phyloP scores from a whole-genome alignment of 345 rosid genomes.

The Isatis tinctoria region DNA sequence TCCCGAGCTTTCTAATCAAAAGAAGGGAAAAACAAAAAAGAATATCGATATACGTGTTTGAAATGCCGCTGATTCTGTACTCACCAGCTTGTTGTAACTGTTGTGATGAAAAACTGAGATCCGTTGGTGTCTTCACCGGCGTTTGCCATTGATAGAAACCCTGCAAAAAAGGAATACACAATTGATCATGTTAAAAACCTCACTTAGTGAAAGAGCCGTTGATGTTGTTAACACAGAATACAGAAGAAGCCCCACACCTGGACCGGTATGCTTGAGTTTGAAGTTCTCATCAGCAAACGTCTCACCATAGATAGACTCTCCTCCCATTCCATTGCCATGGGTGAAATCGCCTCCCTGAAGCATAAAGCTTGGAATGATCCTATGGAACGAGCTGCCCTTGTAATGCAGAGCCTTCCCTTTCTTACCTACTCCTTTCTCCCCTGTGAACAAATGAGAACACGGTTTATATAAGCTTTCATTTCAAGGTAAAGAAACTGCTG shows the following conservation, averaged over 20 bases:
- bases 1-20: conserved; percentile 3
- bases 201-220: background rate
- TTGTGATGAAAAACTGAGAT: conserved; percentile 97
- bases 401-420: conserved; percentile 84
- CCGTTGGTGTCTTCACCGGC: conserved; percentile 88
- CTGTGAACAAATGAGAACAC: conserved; percentile 30
- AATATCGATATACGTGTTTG: background rate
- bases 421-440: conserved; percentile 88
- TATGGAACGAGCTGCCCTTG: conserved; percentile 78
- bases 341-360: conserved; percentile 93
- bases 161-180: conserved; percentile 31
- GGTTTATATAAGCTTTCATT: background rate
- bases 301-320: conserved; percentile 94
- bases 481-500: background rate
- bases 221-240: background rate
- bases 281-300: conserved; percentile 93
- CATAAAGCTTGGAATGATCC: conserved; percentile 96
- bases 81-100: conserved; percentile 93
- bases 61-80: background rate
- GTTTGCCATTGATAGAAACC: conserved; percentile 88
- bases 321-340: conserved; percentile 89
- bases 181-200: background rate
- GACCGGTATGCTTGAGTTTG: conserved; percentile 94
- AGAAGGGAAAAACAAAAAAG: background rate
- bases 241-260: conserved; percentile 42